Base-by-base conservation (phyloP, 176 grass and related monocot genomes). In the Otatea glauca region DNA sequence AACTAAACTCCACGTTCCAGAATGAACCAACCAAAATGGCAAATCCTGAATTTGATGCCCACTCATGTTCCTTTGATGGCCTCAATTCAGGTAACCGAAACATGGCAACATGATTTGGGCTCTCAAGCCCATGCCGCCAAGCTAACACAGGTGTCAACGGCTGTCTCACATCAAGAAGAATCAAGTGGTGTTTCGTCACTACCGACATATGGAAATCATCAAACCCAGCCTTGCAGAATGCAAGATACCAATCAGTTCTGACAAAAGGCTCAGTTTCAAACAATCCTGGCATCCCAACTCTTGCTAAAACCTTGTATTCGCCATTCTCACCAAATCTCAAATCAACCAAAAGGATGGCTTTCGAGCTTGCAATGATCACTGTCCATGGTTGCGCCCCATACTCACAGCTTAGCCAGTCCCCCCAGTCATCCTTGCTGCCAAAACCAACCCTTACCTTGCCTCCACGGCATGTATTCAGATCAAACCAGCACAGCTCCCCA, bases 11-110 rank as follows among this genome's bases (percentile, higher is more conserved):
- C 24, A 41, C 65, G 8, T 73, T 95, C 82, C 54, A 78, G 53
- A 95, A 86, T 2, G 89, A 95, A 87, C 93, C 89, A 25, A 90
- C 91, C 89, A 98, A 87, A 82, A 98, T 95, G 65, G 81, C 87
- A 89, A 92, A 92, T 70, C 89, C 91, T 42, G 84, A 91, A 70
- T 86, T 77, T 29, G 74, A 81, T 56, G 87, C 81, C 80, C 85
- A 86, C n/a, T 94, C 70, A 61, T 84, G 68, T 75, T 88, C 77
- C 76, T 87, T 54, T 38, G 93, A 90, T 25, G 89, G 89, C 76
- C 93, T 90, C 68, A 90, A 47, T 42, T 95, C 89, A 14, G 88
- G 72, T 48, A 95, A 70, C 25, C 54, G 85, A 81, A 95, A 91
- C 93, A 98, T 95, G 77, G 89, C 67, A 76, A 90, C 59, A 78